A percentile compares a stretch with the other conserved stretches of the same genome.
phyloP scores from a whole-genome alignment of 2,329 filamentous ascomycete genomes.

The Tympanopsis confertula region DNA sequence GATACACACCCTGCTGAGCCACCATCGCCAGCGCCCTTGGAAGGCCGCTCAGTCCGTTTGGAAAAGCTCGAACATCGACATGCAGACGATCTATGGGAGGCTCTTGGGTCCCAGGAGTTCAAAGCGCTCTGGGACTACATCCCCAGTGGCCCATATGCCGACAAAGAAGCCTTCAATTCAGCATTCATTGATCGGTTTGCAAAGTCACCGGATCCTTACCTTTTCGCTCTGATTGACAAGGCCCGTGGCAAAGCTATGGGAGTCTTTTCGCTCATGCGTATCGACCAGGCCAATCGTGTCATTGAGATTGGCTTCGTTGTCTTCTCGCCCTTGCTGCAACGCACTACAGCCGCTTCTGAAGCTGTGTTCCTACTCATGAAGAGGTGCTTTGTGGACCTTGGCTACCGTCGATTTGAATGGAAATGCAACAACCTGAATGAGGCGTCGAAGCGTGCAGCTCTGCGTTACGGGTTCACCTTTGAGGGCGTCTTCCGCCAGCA shows the following conservation, averaged over 20 bases:
- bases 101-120: background rate
- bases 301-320: slow-evolving; percentile 48
- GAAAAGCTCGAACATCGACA: background rate
- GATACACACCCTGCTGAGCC: too few relatives aligned
- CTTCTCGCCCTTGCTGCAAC: slow-evolving; percentile 34
- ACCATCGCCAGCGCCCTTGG: too few relatives aligned
- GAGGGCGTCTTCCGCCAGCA: slow-evolving; percentile 53
- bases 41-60: background rate
- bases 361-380: slow-evolving; percentile 41
- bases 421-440: slow-evolving; percentile 48
- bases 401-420: slow-evolving; percentile 50
- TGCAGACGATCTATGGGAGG: background rate
- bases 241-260: slow-evolving; percentile 11
- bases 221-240: slow-evolving; percentile 29
- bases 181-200: slow-evolving; percentile 9
- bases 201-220: slow-evolving; percentile 20
- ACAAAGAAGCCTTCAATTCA: slow-evolving; percentile 10
- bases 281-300: slow-evolving; percentile 30
- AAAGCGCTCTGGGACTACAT: slow-evolving; percentile 27
- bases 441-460: slow-evolving; percentile 39
- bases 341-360: slow-evolving; percentile 44
- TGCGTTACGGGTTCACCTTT: slow-evolving; percentile 42
- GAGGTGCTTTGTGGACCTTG: slow-evolving; percentile 38
- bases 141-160: slow-evolving; percentile 17
- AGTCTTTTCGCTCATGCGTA: slow-evolving; percentile 34